phyloP scores from a whole-genome alignment of 805 yeast species.

The Yarrowia sp. region DNA sequence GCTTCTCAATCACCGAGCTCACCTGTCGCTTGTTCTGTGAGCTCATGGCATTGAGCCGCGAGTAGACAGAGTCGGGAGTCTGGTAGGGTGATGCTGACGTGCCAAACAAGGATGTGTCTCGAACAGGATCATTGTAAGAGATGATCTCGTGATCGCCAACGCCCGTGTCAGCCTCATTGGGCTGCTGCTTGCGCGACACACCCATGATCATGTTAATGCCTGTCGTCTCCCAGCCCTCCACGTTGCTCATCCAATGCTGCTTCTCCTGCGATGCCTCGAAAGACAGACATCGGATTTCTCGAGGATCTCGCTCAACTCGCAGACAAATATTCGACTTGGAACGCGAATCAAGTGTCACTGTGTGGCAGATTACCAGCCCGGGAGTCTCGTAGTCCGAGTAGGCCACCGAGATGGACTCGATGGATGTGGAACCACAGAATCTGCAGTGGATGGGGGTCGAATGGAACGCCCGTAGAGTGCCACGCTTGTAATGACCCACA shows the following conservation, averaged over 20 bases:
- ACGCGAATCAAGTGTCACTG: conserved; percentile 65
- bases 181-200: conserved; percentile 44
- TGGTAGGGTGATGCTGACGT: conserved; percentile 11
- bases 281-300: conserved; percentile 87
- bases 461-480: conserved; percentile 66
- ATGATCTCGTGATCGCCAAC: conserved; percentile 6
- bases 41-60: conserved; percentile 21
- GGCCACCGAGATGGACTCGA: conserved; percentile 65
- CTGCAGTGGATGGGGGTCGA: conserved; percentile 84
- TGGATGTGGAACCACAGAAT: conserved; percentile 86
- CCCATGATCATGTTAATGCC: conserved; percentile 78
- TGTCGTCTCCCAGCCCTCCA: conserved; percentile 77
- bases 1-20: conserved; percentile 20
- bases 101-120: conserved; percentile 7
- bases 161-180: conserved; percentile 8
- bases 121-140: conserved; percentile 12
- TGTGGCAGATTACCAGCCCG: conserved; percentile 62
- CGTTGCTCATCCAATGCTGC: conserved; percentile 59
- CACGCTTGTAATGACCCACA: conserved; percentile 60
- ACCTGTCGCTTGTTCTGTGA: neutral
- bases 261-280: conserved; percentile 71
- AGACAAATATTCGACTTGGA: conserved; percentile 79
- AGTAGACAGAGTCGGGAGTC: conserved; percentile 12
- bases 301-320: conserved; percentile 87
- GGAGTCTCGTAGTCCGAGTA: conserved; percentile 57